phyloP scores from a whole-genome alignment of 1,284 basidiomycete species.

The Apiotrichum laibachii region DNA sequence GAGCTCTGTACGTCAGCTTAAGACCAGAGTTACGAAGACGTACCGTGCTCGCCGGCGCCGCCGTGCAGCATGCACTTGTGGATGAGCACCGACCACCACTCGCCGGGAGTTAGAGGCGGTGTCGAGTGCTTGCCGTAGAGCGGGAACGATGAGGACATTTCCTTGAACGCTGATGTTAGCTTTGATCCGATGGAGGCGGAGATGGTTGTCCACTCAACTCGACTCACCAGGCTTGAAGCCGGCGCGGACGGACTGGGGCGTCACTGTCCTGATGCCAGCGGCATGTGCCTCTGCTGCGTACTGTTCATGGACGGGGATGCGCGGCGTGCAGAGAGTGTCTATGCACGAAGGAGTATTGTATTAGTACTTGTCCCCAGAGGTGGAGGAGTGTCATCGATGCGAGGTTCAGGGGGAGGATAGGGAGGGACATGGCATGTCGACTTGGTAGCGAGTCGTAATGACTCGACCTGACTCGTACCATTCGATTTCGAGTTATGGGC shows the following conservation, averaged over 20 bases:
- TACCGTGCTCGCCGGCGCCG: constrained; percentile 34
- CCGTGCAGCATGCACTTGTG: constrained; percentile 39
- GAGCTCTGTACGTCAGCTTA: constrained; percentile 24
- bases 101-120: constrained; percentile 40
- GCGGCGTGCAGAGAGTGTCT: constrained; percentile 51
- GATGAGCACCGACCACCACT: constrained; percentile 50
- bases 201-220: no score
- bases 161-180: constrained; percentile 40
- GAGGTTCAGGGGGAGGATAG: neutral
- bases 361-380: neutral
- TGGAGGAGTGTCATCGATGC: neutral
- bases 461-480: neutral
- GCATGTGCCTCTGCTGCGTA: constrained; percentile 47
- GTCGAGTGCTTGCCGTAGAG: constrained; percentile 44
- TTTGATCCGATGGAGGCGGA: neutral
- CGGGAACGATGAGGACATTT: constrained; percentile 31
- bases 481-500: neutral
- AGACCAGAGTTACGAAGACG: neutral
- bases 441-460: neutral
- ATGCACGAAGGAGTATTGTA: neutral
- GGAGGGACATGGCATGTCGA: neutral
- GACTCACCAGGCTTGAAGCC: constrained; percentile 44
- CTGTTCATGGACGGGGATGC: constrained; percentile 48
- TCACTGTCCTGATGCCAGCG: constrained; percentile 38
- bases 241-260: constrained; percentile 34